Evolutionary conservation across 2,329 filamentous ascomycete genomes (phyloP).

Genomic region (Cadophora sp.): DNA sequence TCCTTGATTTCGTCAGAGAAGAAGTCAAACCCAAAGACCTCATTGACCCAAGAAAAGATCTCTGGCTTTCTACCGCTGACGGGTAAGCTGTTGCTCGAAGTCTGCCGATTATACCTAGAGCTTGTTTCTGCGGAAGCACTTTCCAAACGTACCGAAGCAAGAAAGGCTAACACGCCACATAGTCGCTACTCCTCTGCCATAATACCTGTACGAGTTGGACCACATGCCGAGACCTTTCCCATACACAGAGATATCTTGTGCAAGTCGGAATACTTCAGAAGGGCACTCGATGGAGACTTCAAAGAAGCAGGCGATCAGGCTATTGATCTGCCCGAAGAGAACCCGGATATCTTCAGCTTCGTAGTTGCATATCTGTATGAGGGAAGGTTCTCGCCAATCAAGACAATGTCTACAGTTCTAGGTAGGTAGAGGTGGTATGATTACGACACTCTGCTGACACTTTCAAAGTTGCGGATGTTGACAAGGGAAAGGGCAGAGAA

Average conservation of each 20-base stretch:
- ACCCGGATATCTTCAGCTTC: slow-evolving; percentile 58
- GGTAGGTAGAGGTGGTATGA: slow-evolving; percentile 35
- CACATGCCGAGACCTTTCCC: slow-evolving; percentile 53
- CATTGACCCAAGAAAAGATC: slow-evolving; percentile 52
- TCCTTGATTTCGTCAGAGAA: slow-evolving; percentile 46
- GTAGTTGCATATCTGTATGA: slow-evolving; percentile 59
- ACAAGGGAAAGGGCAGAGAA: slow-evolving; percentile 53
- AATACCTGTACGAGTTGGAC: slow-evolving; percentile 54
- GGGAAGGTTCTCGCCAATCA: slow-evolving; percentile 53
- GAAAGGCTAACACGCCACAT: slow-evolving; percentile 15
- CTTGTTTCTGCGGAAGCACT: neutral
- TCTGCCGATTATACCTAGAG: neutral
- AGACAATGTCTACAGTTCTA: slow-evolving; percentile 50
- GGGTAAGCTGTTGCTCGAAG: slow-evolving; percentile 46
- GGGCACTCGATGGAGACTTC: slow-evolving; percentile 55
- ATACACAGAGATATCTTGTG: slow-evolving; percentile 55
- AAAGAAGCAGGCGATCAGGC: slow-evolving; percentile 53
- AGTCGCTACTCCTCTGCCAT: slow-evolving; percentile 54
- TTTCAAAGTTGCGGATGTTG: slow-evolving; percentile 34
- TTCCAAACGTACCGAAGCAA: neutral
- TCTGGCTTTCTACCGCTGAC: slow-evolving; percentile 57
- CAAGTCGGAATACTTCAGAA: slow-evolving; percentile 56
- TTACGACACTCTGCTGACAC: slow-evolving; percentile 7
- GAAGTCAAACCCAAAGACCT: slow-evolving; percentile 43
- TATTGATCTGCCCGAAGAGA: slow-evolving; percentile 57